These are phyloP conservation scores for Ophiostoma angusticollis DNA, from an alignment of 2,329 filamentous ascomycete species.

Conservation along the genomic window DNA sequence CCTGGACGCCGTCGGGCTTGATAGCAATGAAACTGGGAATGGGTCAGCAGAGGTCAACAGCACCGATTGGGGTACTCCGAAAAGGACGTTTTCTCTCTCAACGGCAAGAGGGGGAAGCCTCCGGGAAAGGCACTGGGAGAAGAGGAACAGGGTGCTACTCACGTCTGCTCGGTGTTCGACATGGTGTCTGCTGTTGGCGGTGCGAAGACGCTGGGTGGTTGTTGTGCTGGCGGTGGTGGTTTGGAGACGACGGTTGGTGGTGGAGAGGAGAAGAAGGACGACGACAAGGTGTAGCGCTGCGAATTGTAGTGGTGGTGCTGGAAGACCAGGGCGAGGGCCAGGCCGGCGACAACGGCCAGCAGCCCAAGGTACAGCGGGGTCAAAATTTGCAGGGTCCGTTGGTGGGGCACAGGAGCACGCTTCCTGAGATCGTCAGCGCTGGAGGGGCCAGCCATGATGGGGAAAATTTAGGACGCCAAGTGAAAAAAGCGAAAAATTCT, in stretches of 20 bases:
- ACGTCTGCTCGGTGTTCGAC: conserved; percentile 85
- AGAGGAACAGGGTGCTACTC: conserved; percentile 28
- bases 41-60: conserved; percentile 8
- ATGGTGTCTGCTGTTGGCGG: conserved; percentile 35
- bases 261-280: conserved; percentile 4
- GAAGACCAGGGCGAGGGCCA: conserved; percentile 11
- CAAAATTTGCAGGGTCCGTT: conserved; percentile 21
- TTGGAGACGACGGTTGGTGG: conserved; percentile 20
- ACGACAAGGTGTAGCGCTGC: conserved; percentile 4
- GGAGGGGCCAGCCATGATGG: no score
- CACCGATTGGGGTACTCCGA: no score
- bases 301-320: conserved; percentile 7
- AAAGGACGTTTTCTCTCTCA: no score
- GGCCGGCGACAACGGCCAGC: conserved; percentile 10
- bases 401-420: conserved; percentile 8
- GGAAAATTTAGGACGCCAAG: no score
- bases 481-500: no score
- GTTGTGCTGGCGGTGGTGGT: conserved; percentile 18
- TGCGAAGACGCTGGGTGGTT: not conserved
- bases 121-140: not conserved
- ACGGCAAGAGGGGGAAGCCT: no score
- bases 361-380: conserved; percentile 26
- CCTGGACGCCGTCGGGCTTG: conserved; percentile 99
- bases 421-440: not conserved
- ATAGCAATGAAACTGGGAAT: conserved; percentile 92